phyloP scores from a whole-genome alignment of 768 basidiomycete species.

The Gymnopilus dilepis region DNA sequence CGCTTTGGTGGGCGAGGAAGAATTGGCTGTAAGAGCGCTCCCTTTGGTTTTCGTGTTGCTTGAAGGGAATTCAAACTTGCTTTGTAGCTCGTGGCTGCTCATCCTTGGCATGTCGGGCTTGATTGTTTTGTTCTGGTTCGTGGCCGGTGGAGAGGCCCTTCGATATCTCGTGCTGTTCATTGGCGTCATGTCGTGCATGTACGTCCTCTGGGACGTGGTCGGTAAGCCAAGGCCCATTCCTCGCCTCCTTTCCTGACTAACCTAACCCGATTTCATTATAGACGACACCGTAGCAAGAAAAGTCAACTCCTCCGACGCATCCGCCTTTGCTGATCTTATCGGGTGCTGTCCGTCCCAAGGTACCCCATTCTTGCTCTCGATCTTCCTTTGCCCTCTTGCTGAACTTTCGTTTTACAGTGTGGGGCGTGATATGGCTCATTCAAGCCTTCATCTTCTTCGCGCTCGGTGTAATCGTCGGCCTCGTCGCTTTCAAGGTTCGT shows the following conservation, averaged over 20 bases:
- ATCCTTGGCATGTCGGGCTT: constrained; percentile 82
- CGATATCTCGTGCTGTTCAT: constrained; percentile 85
- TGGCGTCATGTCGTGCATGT: constrained; percentile 87
- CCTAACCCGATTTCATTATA: neutral
- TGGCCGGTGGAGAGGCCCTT: constrained; percentile 73
- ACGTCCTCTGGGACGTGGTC: constrained; percentile 87
- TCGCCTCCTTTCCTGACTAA: neutral
- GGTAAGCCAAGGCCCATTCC: constrained; percentile 45
- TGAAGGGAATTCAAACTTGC: neutral
- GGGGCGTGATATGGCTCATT: constrained; percentile 90
- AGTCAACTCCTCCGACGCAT: constrained; percentile 87
- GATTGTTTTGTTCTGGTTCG: constrained; percentile 85
- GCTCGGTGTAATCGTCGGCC: constrained; percentile 74
- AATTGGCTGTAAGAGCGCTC: constrained; percentile 65
- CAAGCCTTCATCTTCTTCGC: constrained; percentile 77
- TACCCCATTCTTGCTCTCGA: constrained; percentile 24
- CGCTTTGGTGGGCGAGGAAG: constrained; percentile 85
- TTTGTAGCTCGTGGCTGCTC: constrained; percentile 72
- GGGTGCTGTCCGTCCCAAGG: constrained; percentile 87
- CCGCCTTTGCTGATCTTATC: constrained; percentile 82
- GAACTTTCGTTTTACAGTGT: constrained; percentile 51
- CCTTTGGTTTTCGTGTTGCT: no score
- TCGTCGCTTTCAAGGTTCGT: constrained; percentile 80
- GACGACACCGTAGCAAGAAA: constrained; percentile 87
- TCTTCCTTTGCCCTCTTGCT: constrained; percentile 1